Percentiles rank a stretch among this genome's conserved stretches.
phyloP scores from a whole-genome alignment of 2,329 filamentous ascomycete species.

The Ceratocystis huliohia region DNA sequence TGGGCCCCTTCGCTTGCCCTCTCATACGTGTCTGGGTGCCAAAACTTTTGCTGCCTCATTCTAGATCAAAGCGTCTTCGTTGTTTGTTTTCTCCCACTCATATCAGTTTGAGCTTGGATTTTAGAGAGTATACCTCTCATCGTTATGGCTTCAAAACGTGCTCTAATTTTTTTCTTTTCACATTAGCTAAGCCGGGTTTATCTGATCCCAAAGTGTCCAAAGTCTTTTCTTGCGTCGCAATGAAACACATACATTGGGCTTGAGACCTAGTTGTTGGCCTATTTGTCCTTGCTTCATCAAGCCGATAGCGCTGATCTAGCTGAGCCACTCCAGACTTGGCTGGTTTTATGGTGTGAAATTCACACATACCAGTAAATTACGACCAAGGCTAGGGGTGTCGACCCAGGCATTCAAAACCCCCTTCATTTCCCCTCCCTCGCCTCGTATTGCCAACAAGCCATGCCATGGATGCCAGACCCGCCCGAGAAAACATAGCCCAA shows the following conservation, averaged over 20 bases:
- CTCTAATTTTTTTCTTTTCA: no score
- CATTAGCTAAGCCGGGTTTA: not conserved
- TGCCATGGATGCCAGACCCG: no score
- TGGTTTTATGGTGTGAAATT: not conserved
- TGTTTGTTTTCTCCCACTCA: not conserved
- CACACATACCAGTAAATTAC: not conserved
- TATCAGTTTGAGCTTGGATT: no score
- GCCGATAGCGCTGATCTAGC: not conserved
- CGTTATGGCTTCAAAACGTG: no score
- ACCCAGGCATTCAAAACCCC: not conserved
- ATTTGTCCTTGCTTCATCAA: not conserved
- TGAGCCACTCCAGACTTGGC: not conserved
- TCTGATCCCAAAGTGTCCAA: not conserved
- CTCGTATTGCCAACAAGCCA: not conserved
- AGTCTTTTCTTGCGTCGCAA: not conserved
- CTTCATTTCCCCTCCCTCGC: not conserved
- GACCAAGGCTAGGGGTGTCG: not conserved
- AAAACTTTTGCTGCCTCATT: not conserved
- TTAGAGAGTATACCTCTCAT: no score
- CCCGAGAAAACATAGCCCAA: no score
- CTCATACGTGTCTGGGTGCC: not conserved
- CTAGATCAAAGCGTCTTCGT: not conserved
- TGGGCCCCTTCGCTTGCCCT: not conserved
- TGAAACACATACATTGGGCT: not conserved
- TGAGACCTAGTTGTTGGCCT: not conserved